A percentile compares a stretch with the other conserved stretches of the same genome.
These are phyloP conservation scores for Forsythia viridissima DNA, from an alignment of 257 asterid species.

Conservation along the genomic window DNA sequence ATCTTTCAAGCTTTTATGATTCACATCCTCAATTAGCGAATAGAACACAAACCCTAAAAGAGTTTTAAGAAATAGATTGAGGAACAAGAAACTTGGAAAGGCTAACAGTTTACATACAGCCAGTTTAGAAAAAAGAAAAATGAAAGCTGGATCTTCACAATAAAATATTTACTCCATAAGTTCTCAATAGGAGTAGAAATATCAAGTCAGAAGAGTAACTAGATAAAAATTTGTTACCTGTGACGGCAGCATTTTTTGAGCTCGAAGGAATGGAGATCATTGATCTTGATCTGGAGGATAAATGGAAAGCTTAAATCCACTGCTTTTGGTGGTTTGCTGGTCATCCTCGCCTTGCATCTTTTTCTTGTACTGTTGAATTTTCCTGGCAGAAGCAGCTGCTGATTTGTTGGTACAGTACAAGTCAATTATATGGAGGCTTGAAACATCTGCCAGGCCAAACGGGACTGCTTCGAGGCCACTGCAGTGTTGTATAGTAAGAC, in stretches of 20 bases:
- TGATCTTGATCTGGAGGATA: slow-evolving; percentile 48
- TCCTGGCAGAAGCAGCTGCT: slow-evolving; percentile 41
- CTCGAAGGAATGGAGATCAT: slow-evolving; percentile 19
- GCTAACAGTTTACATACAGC: too few species aligned
- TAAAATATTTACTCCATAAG: too few species aligned
- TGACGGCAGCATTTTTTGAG: slow-evolving; percentile 11
- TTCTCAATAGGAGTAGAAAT: too few species aligned
- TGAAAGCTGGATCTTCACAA: too few species aligned
- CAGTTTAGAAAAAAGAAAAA: too few species aligned
- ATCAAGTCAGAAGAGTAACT: not conserved
- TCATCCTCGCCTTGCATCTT: not conserved
- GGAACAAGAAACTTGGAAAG: too few species aligned
- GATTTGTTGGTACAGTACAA: slow-evolving; percentile 34
- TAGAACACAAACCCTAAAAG: too few species aligned
- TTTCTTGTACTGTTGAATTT: slow-evolving; percentile 26
- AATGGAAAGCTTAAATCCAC: slow-evolving; percentile 41
- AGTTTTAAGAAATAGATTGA: too few species aligned
- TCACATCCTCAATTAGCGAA: not conserved
- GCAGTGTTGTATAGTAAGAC: slow-evolving; percentile 38
- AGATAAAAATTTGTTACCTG: slow-evolving; percentile 16
- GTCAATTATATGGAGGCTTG: slow-evolving; percentile 39
- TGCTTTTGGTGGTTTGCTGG: slow-evolving; percentile 4
- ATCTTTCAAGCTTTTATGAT: not conserved
- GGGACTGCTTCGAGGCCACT: slow-evolving; percentile 35
- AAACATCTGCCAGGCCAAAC: slow-evolving; percentile 34